Evolutionary conservation across 2,329 filamentous ascomycete species (phyloP).

Genomic region (Colletotrichum horii): DNA sequence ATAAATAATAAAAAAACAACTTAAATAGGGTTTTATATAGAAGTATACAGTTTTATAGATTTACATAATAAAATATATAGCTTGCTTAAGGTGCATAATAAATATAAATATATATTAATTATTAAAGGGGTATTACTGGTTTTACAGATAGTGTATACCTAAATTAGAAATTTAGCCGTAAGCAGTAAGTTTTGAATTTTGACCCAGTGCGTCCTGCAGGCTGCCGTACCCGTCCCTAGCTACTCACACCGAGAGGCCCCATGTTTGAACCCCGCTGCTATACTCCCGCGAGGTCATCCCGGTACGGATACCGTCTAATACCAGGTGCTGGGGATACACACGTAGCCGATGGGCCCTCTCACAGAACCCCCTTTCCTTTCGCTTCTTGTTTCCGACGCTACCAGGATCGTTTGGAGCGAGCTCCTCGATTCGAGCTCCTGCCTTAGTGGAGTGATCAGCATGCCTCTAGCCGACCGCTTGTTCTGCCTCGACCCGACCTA

Average conservation of each 20-base stretch:
- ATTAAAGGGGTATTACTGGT: too few relatives aligned
- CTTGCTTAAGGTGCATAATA: too few relatives aligned
- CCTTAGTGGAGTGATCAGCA: slow-evolving; percentile 6
- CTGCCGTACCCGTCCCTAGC: neutral
- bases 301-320: neutral
- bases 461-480: neutral
- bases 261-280: neutral
- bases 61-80: too few relatives aligned
- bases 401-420: neutral
- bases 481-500: neutral
- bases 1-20: too few relatives aligned
- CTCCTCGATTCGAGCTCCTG: neutral
- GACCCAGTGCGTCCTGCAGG: too few relatives aligned
- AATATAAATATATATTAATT: too few relatives aligned
- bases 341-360: neutral
- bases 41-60: too few relatives aligned
- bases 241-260: neutral
- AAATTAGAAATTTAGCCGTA: too few relatives aligned
- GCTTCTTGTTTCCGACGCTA: neutral
- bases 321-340: neutral
- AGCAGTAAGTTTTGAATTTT: too few relatives aligned
- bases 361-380: neutral
- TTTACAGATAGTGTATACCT: too few relatives aligned
- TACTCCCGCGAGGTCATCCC: neutral
- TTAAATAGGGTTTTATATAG: too few relatives aligned